phyloP scores from a whole-genome alignment of 2,329 filamentous ascomycete species.

The Thelonectria olida region DNA sequence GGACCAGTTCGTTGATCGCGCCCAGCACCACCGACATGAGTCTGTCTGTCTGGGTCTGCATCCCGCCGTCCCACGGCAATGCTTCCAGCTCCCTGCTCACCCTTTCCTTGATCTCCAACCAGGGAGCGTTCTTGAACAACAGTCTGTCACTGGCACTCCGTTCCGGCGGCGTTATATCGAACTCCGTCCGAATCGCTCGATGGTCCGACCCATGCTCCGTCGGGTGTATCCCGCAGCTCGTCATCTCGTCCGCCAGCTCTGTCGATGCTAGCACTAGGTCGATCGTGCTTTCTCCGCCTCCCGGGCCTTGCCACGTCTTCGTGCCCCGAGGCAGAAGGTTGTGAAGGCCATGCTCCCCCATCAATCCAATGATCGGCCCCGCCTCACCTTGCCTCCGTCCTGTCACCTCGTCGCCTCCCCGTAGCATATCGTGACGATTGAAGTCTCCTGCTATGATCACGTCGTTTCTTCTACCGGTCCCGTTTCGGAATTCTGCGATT shows the following conservation, averaged over 20 bases:
- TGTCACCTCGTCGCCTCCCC: conserved; percentile 27
- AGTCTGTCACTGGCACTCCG: conserved; percentile 22
- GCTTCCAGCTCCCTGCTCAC: no score
- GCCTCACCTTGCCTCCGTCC: conserved; percentile 45
- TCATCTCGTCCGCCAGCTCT: conserved; percentile 27
- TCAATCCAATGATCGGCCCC: conserved; percentile 47
- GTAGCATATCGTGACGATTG: no score
- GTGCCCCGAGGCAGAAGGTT: no score
- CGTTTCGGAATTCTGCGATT: neutral
- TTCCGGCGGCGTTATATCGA: conserved; percentile 30
- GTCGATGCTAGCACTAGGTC: no score
- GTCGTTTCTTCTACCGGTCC: neutral
- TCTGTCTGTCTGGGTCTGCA: no score
- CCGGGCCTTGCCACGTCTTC: no score
- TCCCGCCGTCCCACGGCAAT: no score
- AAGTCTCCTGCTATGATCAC: conserved; percentile 23
- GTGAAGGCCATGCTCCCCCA: conserved; percentile 43
- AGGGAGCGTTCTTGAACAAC: no score
- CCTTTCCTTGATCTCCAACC: no score
- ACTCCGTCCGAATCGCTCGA: conserved; percentile 41
- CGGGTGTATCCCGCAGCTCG: conserved; percentile 24
- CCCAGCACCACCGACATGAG: no score
- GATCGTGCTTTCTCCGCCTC: no score
- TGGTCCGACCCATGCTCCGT: conserved; percentile 44
- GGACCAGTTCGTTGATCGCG: no score